Evolutionary conservation across 257 asterid genomes (phyloP).

Genomic region (Voacanga thouarsii): DNA sequence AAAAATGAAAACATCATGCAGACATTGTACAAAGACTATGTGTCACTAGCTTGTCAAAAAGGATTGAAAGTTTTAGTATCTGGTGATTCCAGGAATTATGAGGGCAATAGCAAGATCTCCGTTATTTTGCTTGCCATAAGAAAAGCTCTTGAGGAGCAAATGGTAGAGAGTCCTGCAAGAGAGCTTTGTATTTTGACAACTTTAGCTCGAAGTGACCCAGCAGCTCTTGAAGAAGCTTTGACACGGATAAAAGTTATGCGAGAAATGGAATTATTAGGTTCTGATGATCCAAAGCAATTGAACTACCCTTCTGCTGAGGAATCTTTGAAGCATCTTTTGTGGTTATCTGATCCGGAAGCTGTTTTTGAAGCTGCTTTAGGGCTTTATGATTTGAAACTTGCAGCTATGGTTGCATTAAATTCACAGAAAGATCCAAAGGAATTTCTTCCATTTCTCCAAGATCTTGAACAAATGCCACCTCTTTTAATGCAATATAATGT

Average conservation of each 20-base stretch:
- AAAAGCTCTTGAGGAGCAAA: constrained; percentile 79
- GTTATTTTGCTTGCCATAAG: constrained; percentile 57
- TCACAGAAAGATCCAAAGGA: constrained; percentile 97
- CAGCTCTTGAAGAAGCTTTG: constrained; percentile 88
- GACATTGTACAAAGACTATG: constrained; percentile 59
- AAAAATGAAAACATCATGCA: constrained; percentile 74
- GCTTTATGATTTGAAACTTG: constrained; percentile 90
- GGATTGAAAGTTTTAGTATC: constrained; percentile 26
- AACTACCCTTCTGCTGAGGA: constrained; percentile 88
- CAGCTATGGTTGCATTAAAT: constrained; percentile 95
- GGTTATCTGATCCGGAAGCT: constrained; percentile 86
- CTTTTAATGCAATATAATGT: constrained; percentile 72
- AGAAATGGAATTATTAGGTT: constrained; percentile 69
- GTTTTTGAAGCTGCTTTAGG: constrained; percentile 93
- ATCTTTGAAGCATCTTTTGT: constrained; percentile 84
- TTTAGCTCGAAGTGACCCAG: constrained; percentile 75
- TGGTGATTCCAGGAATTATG: constrained; percentile 32
- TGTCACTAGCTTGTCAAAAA: constrained; percentile 34
- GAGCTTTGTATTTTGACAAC: constrained; percentile 97
- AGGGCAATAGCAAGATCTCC: constrained; percentile 49
- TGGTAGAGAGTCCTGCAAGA: constrained; percentile 68
- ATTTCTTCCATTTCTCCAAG: constrained; percentile 89
- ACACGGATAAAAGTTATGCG: constrained; percentile 72
- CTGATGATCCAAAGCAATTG: constrained; percentile 43
- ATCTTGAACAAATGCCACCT: constrained; percentile 64